These are phyloP conservation scores for Schwanniomyces sp. DNA, from an alignment of 805 yeast species.

Conservation along the genomic window DNA sequence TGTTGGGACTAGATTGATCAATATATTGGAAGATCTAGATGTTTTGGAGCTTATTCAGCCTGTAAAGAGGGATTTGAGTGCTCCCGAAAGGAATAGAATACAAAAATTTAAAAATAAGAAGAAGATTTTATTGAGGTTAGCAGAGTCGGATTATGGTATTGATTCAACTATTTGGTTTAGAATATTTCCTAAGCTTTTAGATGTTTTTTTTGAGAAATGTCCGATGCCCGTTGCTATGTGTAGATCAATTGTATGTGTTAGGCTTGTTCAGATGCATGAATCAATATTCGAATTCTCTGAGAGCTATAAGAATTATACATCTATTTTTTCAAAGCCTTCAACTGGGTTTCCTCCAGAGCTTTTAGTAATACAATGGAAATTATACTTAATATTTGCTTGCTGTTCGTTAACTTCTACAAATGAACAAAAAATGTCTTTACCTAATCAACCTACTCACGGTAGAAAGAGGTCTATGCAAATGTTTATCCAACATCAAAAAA, in stretches of 20 bases:
- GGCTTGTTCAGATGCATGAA: slow-evolving; percentile 84
- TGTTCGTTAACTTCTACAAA: slow-evolving; percentile 86
- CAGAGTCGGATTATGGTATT: slow-evolving; percentile 91
- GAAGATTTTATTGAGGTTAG: slow-evolving; percentile 71
- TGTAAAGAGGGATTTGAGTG: slow-evolving; percentile 52
- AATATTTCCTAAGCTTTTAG: slow-evolving; percentile 73
- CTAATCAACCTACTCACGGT: slow-evolving; percentile 56
- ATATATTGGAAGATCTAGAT: slow-evolving; percentile 71
- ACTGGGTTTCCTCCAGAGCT: slow-evolving; percentile 58
- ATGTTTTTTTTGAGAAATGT: slow-evolving; percentile 70
- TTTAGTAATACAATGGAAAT: slow-evolving; percentile 82
- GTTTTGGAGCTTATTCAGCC: slow-evolving; percentile 57
- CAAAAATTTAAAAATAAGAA: slow-evolving; percentile 62
- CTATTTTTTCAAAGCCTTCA: slow-evolving; percentile 31
- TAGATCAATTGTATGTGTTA: slow-evolving; percentile 83
- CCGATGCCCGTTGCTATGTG: slow-evolving; percentile 95
- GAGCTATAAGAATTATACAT: slow-evolving; percentile 33
- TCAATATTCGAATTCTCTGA: slow-evolving; percentile 57
- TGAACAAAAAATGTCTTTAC: slow-evolving; percentile 70
- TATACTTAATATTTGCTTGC: slow-evolving; percentile 88
- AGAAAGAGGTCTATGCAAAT: slow-evolving; percentile 78
- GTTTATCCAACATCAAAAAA: slow-evolving; percentile 84
- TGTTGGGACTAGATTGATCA: slow-evolving; percentile 72
- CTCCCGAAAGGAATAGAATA: slow-evolving; percentile 77
- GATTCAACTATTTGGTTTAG: slow-evolving; percentile 97